Conservation (phyloP, 176 grass and related monocot species). For the Oryza longistaminata region DNA sequence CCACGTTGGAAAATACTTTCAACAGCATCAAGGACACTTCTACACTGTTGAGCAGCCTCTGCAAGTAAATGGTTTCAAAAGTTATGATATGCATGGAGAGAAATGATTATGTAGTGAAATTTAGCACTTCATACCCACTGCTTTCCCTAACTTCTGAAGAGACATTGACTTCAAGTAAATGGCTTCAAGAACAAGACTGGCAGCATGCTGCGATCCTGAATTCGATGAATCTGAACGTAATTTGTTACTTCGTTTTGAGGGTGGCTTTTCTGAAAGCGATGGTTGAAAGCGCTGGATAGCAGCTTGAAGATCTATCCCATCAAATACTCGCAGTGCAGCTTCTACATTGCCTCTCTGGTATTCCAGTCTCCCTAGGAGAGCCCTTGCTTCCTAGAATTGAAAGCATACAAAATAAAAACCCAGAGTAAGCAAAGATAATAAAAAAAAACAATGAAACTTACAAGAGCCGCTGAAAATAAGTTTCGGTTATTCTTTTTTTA, state of each 20-base stretch:
- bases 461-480: background rate
- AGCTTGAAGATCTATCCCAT: conserved; percentile 90
- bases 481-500: background rate
- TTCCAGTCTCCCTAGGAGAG: conserved; percentile 85
- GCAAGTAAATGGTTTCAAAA: conserved; percentile 35
- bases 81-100: conserved; percentile 12
- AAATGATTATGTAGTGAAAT: conserved; percentile 3
- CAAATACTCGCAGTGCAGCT: conserved; percentile 85
- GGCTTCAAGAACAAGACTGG: conserved; percentile 94
- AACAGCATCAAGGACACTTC: conserved; percentile 82
- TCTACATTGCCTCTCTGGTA: conserved; percentile 97
- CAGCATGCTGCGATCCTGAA: conserved; percentile 83
- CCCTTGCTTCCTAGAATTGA: conserved; percentile 82
- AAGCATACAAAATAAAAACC: background rate
- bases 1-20: conserved; percentile 91
- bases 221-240: conserved; percentile 55
- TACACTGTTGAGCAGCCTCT: conserved; percentile 95
- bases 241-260: conserved; percentile 58
- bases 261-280: conserved; percentile 59
- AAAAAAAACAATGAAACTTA: background rate
- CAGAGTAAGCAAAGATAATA: conserved; percentile 18
- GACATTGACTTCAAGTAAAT: conserved; percentile 99
- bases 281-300: conserved; percentile 88
- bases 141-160: conserved; percentile 81
- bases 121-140: conserved; percentile 60